These are phyloP conservation scores for Acorus calamus DNA, from an alignment of 106 monocot genomes.

Conservation along the genomic window DNA sequence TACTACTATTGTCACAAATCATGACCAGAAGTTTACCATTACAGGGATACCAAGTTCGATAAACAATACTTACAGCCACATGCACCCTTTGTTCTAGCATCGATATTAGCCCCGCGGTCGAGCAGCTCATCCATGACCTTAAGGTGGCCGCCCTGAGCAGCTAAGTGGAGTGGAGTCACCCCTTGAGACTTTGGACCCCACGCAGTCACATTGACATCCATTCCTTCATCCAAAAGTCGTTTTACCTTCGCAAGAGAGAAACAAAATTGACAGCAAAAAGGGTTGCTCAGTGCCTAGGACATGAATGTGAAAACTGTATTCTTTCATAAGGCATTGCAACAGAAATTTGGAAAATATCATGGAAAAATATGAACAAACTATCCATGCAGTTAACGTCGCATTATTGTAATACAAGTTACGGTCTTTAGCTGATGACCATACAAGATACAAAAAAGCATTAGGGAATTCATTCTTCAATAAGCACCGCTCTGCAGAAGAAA, in stretches of 20 bases:
- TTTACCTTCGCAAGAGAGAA: conserved; percentile 38
- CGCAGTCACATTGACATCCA: conserved; percentile 68
- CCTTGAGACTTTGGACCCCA: conserved; percentile 91
- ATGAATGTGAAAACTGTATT: too few relatives aligned
- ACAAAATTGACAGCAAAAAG: too few relatives aligned
- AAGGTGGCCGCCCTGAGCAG: conserved; percentile 90
- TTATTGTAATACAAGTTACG: too few relatives aligned
- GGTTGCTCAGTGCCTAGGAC: too few relatives aligned
- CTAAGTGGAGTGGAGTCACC: conserved; percentile 92
- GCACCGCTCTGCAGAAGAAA: too few relatives aligned
- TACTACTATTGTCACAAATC: not conserved
- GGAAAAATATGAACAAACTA: too few relatives aligned
- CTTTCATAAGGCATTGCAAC: too few relatives aligned
- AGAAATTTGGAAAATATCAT: too few relatives aligned
- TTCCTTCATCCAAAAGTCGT: conserved; percentile 70
- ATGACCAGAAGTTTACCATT: not conserved
- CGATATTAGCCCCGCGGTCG: conserved; percentile 90
- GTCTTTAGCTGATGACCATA: too few relatives aligned
- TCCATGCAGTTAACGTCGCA: too few relatives aligned
- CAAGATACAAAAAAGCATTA: too few relatives aligned
- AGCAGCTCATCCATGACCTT: conserved; percentile 91
- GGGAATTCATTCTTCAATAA: too few relatives aligned
- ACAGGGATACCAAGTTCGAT: not conserved
- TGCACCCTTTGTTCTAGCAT: conserved; percentile 93
- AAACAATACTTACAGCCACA: conserved; percentile 77